phyloP scores from a whole-genome alignment of 495 filamentous ascomycete genomes.

The Talaromyces thailandensis region DNA sequence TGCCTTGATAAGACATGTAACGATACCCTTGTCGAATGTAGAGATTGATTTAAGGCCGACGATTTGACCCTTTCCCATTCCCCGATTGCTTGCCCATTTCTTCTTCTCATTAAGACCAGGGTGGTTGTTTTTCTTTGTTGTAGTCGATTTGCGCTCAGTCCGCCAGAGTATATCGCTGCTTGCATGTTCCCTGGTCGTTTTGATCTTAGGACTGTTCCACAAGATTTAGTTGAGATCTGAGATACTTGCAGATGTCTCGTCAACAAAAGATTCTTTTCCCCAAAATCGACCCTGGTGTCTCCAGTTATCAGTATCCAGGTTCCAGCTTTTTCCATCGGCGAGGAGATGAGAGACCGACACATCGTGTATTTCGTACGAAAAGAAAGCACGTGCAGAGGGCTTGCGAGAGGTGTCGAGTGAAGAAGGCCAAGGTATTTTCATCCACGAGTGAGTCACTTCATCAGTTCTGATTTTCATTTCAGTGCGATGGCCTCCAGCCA shows the following conservation, averaged over 20 bases:
- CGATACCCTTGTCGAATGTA: background rate
- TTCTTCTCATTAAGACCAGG: background rate
- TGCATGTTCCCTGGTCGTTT: background rate
- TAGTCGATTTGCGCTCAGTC: background rate
- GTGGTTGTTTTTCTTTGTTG: background rate
- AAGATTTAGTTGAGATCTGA: background rate
- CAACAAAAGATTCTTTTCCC: constrained; percentile 29
- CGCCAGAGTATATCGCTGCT: background rate
- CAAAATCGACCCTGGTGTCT: background rate
- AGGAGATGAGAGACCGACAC: constrained; percentile 32
- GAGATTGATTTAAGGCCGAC: constrained; percentile 1
- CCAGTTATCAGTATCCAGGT: constrained; percentile 21
- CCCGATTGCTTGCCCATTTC: background rate
- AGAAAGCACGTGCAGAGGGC: constrained; percentile 41
- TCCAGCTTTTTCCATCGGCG: constrained; percentile 19
- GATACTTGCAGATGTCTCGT: constrained; percentile 23
- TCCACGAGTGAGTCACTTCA: background rate
- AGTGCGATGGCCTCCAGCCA: constrained; percentile 43
- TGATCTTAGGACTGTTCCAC: background rate
- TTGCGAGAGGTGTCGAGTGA: constrained; percentile 40
- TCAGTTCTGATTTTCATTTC: background rate
- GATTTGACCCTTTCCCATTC: background rate
- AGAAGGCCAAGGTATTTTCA: constrained; percentile 32
- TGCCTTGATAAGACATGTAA: background rate
- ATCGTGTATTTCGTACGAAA: constrained; percentile 40